Conservation (phyloP, 495 filamentous ascomycete genomes). For the Chaetomium fimeti region DNA sequence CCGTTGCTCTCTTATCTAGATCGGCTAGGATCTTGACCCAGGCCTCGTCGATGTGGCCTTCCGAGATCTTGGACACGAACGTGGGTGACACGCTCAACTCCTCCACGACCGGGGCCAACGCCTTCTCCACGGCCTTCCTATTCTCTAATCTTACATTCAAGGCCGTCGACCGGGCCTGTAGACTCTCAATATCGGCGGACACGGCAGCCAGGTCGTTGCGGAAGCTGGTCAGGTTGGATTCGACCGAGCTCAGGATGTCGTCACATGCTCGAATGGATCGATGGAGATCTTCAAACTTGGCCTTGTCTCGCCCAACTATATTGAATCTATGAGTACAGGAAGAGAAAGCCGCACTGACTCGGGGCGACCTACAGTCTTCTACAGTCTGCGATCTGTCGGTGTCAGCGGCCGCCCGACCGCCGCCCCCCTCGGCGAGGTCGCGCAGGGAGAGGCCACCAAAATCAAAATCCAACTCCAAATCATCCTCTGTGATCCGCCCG, state of each 20-base stretch:
- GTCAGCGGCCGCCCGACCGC: conserved; percentile 41
- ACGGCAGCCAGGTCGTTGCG: conserved; percentile 87
- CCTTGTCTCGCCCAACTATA: conserved; percentile 76
- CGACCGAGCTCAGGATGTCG: conserved; percentile 88
- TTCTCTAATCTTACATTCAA: conserved; percentile 89
- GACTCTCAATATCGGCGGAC: conserved; percentile 88
- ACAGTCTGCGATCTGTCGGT: conserved; percentile 64
- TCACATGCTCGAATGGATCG: conserved; percentile 86
- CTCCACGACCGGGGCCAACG: conserved; percentile 86
- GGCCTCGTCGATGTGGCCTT: conserved; percentile 84
- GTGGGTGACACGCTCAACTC: conserved; percentile 83
- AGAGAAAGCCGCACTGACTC: conserved; percentile 26
- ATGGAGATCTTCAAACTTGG: conserved; percentile 89
- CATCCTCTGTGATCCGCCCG: conserved; percentile 43
- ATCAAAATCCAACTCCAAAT: conserved; percentile 60
- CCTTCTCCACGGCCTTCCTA: conserved; percentile 80
- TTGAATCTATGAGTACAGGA: conserved; percentile 33
- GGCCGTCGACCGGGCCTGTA: conserved; percentile 80
- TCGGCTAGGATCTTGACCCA: conserved; percentile 86
- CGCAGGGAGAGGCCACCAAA: conserved; percentile 74
- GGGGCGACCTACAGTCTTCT: conserved; percentile 65
- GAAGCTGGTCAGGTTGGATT: conserved; percentile 86
- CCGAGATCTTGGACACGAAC: conserved; percentile 75
- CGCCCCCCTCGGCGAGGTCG: conserved; percentile 59
- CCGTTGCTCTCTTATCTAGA: conserved; percentile 71